phyloP scores from a whole-genome alignment of 2,329 filamentous ascomycete genomes.

The Fusarium graminum region DNA sequence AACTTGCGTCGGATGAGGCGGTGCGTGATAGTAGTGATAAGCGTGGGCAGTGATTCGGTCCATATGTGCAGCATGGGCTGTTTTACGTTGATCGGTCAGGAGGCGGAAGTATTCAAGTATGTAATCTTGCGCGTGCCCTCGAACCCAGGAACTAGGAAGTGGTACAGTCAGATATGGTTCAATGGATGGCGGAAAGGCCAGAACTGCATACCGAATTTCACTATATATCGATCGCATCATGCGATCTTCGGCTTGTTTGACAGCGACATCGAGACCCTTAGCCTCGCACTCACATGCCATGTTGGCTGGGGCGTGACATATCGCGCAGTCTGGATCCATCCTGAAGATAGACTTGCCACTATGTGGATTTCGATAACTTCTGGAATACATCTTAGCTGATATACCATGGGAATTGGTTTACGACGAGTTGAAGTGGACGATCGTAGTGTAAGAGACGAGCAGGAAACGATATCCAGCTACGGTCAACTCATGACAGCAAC shows the following conservation, averaged over 20 bases:
- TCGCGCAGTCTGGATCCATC: constrained; percentile 78
- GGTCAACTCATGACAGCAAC: constrained; percentile 47
- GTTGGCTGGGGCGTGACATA: constrained; percentile 71
- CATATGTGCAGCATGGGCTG: constrained; percentile 66
- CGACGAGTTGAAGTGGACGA: constrained; percentile 25
- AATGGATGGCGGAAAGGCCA: neutral
- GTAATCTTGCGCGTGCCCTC: constrained; percentile 74
- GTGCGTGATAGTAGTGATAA: constrained; percentile 68
- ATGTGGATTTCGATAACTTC: constrained; percentile 58
- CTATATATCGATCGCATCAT: constrained; percentile 74
- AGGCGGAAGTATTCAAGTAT: constrained; percentile 75
- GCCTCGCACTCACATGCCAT: constrained; percentile 75
- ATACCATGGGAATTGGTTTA: constrained; percentile 37
- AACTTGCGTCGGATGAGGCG: constrained; percentile 73
- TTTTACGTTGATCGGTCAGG: constrained; percentile 72
- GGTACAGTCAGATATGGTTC: constrained; percentile 30
- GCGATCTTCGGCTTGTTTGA: constrained; percentile 72
- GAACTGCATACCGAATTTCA: constrained; percentile 69
- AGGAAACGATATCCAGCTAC: constrained; percentile 44
- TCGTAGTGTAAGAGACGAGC: constrained; percentile 25
- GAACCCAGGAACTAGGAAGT: constrained; percentile 69
- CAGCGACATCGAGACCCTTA: constrained; percentile 72
- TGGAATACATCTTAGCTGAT: constrained; percentile 66
- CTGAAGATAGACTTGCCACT: constrained; percentile 66
- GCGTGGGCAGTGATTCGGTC: constrained; percentile 68